phyloP scores from a whole-genome alignment of 495 filamentous ascomycete species.

The Penicillium chermesinum region DNA sequence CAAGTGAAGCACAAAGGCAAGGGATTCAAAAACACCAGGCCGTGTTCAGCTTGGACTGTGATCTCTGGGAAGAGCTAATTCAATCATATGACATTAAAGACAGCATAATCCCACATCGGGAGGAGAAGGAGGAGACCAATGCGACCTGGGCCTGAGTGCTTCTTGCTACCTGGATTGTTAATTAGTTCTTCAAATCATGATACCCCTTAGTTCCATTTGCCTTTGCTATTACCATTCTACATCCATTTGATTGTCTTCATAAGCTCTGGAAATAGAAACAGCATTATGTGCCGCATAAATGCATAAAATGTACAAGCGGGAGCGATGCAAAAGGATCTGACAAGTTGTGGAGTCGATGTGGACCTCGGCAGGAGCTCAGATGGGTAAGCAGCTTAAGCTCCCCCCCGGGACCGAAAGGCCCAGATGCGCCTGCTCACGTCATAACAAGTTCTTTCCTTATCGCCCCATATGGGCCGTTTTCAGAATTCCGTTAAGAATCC shows the following conservation, averaged over 20 bases:
- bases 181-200: constrained; percentile 9
- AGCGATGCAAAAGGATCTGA: background rate
- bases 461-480: too few relatives aligned
- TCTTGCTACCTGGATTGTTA: background rate
- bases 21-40: constrained; percentile 69
- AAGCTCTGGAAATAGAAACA: too few relatives aligned
- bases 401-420: background rate
- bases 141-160: constrained; percentile 58
- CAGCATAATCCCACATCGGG: constrained; percentile 79
- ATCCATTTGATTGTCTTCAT: constrained; percentile 8
- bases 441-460: background rate
- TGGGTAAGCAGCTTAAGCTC: background rate
- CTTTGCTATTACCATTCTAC: too few relatives aligned
- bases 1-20: constrained; percentile 42
- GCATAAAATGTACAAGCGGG: too few relatives aligned
- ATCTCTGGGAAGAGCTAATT: constrained; percentile 72
- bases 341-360: background rate
- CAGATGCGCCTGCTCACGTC: background rate
- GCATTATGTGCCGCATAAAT: too few relatives aligned
- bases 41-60: constrained; percentile 78
- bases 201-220: constrained; percentile 4
- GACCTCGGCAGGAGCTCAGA: background rate
- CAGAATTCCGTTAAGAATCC: too few relatives aligned
- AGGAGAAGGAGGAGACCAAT: constrained; percentile 51
- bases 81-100: constrained; percentile 67